Conservation (phyloP, 768 basidiomycete genomes). For the Hydnum rufescens region DNA sequence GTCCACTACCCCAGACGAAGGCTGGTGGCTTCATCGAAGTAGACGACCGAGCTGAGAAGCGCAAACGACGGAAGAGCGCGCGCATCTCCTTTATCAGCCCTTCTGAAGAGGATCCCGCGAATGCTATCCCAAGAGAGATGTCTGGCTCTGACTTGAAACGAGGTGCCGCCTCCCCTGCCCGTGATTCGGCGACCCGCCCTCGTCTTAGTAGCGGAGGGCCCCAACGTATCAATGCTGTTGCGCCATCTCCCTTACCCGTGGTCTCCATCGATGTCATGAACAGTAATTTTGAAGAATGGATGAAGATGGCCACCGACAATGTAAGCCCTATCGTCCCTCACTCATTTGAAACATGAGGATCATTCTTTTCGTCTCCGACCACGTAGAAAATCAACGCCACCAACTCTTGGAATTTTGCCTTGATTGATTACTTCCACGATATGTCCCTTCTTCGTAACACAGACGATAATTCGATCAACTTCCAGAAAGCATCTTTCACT, state of each 20-base stretch:
- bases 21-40: background rate
- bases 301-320: slow-evolving; percentile 99
- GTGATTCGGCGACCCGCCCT: background rate
- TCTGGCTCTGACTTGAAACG: background rate
- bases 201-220: background rate
- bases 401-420: slow-evolving; percentile 94
- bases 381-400: slow-evolving; percentile 91
- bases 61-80: slow-evolving; percentile 58
- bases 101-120: background rate
- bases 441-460: slow-evolving; percentile 89
- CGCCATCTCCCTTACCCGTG: slow-evolving; percentile 9
- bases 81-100: background rate
- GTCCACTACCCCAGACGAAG: background rate
- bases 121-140: background rate
- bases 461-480: slow-evolving; percentile 91
- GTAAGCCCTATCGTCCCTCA: slow-evolving; percentile 32
- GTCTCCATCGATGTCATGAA: slow-evolving; percentile 60
- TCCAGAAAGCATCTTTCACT: slow-evolving; percentile 94
- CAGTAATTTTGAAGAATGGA: slow-evolving; percentile 96
- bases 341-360: background rate
- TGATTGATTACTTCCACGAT: slow-evolving; percentile 98
- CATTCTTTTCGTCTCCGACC: slow-evolving; percentile 8
- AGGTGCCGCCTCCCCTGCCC: background rate
- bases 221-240: background rate
- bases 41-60: slow-evolving; percentile 76